Conservation (phyloP, 1,139 yeast genomes). For the Hansenula sp. region DNA sequence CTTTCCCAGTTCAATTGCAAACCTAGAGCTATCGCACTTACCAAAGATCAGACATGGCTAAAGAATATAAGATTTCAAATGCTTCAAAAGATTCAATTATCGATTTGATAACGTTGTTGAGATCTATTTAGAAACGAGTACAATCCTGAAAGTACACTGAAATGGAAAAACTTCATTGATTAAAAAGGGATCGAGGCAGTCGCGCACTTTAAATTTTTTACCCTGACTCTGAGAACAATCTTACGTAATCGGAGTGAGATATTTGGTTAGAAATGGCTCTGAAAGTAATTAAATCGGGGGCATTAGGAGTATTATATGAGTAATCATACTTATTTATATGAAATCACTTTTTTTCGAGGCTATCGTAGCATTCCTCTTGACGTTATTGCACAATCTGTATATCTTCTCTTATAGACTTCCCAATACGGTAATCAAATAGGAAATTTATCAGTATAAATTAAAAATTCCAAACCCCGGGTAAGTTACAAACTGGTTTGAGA, state of each 20-base stretch:
- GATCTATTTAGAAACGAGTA: not conserved
- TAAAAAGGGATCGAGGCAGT: not conserved
- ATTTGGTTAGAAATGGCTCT: no score
- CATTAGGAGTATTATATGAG: no score
- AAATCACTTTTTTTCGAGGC: no score
- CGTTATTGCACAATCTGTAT: not conserved
- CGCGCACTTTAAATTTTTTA: not conserved
- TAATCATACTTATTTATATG: no score
- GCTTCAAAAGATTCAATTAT: not conserved
- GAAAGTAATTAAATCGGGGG: no score
- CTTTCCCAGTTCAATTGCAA: not conserved
- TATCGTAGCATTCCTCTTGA: no score
- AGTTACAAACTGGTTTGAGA: not conserved
- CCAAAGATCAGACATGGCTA: constrained; percentile 33
- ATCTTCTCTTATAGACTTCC: not conserved
- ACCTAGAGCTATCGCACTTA: constrained; percentile 16
- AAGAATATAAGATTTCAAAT: not conserved
- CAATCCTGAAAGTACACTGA: constrained; percentile 1
- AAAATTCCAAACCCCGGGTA: not conserved
- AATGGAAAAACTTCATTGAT: not conserved
- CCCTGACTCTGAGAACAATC: not conserved
- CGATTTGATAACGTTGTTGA: no score
- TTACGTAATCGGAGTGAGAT: no score
- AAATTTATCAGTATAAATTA: no score
- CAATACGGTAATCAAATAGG: not conserved